Evolutionary conservation across 306 rosid species (phyloP).

Genomic region (Cyclanthera cordifolia): DNA sequence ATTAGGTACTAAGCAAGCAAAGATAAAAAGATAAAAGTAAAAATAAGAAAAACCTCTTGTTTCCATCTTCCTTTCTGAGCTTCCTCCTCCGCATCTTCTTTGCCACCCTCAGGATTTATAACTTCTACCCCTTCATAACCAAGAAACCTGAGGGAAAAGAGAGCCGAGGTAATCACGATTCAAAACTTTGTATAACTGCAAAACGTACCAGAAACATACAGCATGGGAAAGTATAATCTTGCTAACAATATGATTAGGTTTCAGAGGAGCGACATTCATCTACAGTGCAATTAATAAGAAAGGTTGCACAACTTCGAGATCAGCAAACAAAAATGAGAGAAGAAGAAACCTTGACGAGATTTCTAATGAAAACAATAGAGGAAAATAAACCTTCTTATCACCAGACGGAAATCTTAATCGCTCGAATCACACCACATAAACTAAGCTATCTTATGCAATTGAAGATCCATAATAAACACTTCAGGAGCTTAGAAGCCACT

Average conservation of each 20-base stretch:
- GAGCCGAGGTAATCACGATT: slow-evolving; percentile 5
- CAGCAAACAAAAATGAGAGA: neutral
- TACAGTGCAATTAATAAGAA: neutral
- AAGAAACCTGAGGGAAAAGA: slow-evolving; percentile 37
- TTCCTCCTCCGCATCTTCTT: slow-evolving; percentile 87
- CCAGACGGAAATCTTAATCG: neutral
- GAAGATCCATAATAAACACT: neutral
- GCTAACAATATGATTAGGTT: neutral
- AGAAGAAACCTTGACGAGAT: neutral
- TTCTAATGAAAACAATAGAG: neutral
- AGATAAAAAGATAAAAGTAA: neutral
- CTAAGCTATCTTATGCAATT: neutral
- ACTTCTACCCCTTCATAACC: slow-evolving; percentile 90
- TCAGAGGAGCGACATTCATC: neutral
- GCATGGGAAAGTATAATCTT: neutral
- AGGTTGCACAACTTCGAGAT: neutral
- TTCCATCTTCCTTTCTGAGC: slow-evolving; percentile 90
- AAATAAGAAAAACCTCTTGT: slow-evolving; percentile 43
- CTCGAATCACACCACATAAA: neutral
- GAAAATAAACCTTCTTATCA: neutral
- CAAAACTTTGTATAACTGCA: neutral
- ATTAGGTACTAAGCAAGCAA: too few species aligned
- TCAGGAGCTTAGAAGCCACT: neutral
- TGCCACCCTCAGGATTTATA: slow-evolving; percentile 87
- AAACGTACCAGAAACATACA: neutral